These are phyloP conservation scores for Phytophthora cajani DNA, from an alignment of 352 stramenopile genomes.

Conservation along the genomic window DNA sequence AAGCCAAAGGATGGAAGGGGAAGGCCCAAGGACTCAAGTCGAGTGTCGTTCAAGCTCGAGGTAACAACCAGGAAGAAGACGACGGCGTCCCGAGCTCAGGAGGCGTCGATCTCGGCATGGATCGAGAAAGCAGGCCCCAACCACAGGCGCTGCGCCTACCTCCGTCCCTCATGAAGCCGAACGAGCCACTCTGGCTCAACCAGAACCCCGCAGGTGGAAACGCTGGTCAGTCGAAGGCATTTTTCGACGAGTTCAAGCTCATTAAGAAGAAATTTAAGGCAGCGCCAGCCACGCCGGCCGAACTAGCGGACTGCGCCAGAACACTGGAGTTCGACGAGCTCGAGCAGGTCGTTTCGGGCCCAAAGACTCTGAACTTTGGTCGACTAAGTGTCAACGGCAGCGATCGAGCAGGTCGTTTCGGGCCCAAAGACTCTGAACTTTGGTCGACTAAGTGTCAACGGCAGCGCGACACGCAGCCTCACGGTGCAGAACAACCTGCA, in stretches of 20 bases:
- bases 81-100: constrained; percentile 13
- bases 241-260: constrained; percentile 90
- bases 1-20: constrained; percentile 30
- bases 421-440: constrained; percentile 93
- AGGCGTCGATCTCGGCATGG: constrained; percentile 67
- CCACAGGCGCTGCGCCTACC: constrained; percentile 57
- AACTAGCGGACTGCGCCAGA: constrained; percentile 85
- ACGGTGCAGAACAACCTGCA: constrained; percentile 90
- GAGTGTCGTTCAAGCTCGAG: constrained; percentile 49
- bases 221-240: constrained; percentile 37
- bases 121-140: constrained; percentile 56
- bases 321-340: constrained; percentile 83
- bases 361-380: constrained; percentile 93
- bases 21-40: constrained; percentile 54
- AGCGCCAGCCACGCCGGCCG: constrained; percentile 86
- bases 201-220: constrained; percentile 27
- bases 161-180: constrained; percentile 30
- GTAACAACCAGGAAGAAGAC: constrained; percentile 44
- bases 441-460: constrained; percentile 90
- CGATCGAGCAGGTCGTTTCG: constrained; percentile 66
- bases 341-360: constrained; percentile 61
- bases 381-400: constrained; percentile 88
- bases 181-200: constrained; percentile 76
- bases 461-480: constrained; percentile 76
- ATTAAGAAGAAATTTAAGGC: constrained; percentile 94